Percentiles rank a stretch among this genome's conserved stretches.
Conservation (phyloP, 2,329 filamentous ascomycete species). For the Teratosphaeria destructans region DNA sequence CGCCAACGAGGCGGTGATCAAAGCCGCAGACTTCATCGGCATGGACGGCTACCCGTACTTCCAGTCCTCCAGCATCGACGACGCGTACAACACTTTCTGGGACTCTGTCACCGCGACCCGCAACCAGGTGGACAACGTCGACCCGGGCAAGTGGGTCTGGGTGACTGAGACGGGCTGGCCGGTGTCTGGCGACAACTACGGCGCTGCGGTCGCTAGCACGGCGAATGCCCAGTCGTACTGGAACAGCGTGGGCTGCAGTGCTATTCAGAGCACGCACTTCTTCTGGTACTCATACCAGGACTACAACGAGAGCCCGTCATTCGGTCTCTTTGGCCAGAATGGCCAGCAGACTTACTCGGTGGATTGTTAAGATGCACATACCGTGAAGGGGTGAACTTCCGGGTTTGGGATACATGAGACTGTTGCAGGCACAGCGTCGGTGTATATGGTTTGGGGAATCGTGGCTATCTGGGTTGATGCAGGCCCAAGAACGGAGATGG, state of each 20-base stretch:
- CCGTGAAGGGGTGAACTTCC: too few relatives aligned
- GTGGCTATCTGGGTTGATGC: too few relatives aligned
- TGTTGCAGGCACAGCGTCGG: too few relatives aligned
- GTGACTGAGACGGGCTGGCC: slow-evolving; percentile 56
- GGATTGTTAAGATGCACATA: background rate
- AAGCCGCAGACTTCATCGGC: slow-evolving; percentile 54
- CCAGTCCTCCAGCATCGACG: slow-evolving; percentile 48
- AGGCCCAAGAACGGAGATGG: too few relatives aligned
- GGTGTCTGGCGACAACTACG: slow-evolving; percentile 42
- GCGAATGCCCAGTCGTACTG: slow-evolving; percentile 56
- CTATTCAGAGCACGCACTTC: slow-evolving; percentile 35
- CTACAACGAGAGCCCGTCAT: slow-evolving; percentile 32
- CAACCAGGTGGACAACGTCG: slow-evolving; percentile 35
- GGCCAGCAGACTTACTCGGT: slow-evolving; percentile 21
- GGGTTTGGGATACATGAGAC: too few relatives aligned
- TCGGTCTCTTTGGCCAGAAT: slow-evolving; percentile 29
- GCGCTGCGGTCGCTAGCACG: slow-evolving; percentile 44
- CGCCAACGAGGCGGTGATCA: slow-evolving; percentile 50
- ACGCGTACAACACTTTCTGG: slow-evolving; percentile 46
- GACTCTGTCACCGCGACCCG: slow-evolving; percentile 25
- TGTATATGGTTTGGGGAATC: too few relatives aligned
- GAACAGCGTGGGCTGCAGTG: slow-evolving; percentile 49
- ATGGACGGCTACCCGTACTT: slow-evolving; percentile 59
- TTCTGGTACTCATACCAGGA: slow-evolving; percentile 46
- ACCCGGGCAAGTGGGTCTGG: slow-evolving; percentile 16